These are phyloP conservation scores for Candida quercuum DNA, from an alignment of 805 yeast genomes.

Conservation along the genomic window DNA sequence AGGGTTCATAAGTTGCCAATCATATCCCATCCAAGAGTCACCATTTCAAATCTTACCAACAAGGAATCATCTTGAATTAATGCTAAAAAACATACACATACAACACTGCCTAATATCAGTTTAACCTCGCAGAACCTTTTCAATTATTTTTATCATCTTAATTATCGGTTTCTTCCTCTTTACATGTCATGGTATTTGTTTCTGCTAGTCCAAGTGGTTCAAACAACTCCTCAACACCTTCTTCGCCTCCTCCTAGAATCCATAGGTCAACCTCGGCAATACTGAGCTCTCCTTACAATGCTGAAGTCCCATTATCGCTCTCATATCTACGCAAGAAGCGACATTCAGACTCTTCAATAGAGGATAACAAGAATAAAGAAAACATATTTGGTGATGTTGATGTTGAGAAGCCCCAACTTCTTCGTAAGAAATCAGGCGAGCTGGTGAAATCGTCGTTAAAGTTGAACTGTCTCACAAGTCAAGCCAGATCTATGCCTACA, in stretches of 20 bases:
- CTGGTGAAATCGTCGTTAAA: constrained; percentile 71
- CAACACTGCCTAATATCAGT: too few relatives aligned
- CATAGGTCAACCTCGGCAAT: neutral
- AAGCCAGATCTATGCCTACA: constrained; percentile 41
- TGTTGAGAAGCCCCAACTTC: constrained; percentile 33
- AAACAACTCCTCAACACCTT: neutral
- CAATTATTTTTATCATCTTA: too few relatives aligned
- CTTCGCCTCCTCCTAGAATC: neutral
- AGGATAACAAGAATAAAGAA: neutral
- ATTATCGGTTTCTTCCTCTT: too few relatives aligned
- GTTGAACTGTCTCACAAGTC: constrained; percentile 27
- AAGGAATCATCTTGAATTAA: too few relatives aligned
- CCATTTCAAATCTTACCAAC: too few relatives aligned
- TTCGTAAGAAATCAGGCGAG: constrained; percentile 88
- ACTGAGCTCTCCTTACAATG: neutral
- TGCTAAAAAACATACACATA: too few relatives aligned
- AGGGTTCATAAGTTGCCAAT: too few relatives aligned
- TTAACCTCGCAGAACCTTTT: too few relatives aligned
- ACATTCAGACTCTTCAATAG: constrained; percentile 10
- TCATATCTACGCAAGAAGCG: constrained; percentile 19
- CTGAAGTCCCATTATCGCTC: constrained; percentile 12
- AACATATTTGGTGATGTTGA: too few relatives aligned
- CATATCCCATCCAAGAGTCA: too few relatives aligned
- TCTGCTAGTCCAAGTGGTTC: neutral
- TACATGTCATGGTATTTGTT: neutral